Percentiles rank a stretch among this genome's conserved stretches.
These are phyloP conservation scores for Plasmodium gonderi DNA, from an alignment of 169 alveolate species.

Conservation along the genomic window DNA sequence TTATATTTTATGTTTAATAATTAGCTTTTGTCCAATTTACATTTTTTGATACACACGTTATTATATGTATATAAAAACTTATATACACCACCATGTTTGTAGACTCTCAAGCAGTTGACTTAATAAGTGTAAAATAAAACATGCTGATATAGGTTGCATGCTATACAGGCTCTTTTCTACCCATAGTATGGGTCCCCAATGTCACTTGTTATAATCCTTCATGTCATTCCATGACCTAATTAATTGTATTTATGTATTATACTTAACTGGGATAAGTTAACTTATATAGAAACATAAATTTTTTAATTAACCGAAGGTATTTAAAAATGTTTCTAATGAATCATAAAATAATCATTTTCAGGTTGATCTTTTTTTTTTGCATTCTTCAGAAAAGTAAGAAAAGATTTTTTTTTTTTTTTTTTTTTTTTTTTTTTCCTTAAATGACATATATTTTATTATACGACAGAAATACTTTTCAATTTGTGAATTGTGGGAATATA, in stretches of 20 bases:
- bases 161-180: background rate
- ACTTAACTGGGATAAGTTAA: background rate
- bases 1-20: background rate
- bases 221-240: background rate
- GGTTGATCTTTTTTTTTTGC: conserved; percentile 18
- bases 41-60: background rate
- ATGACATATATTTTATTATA: background rate
- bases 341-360: background rate
- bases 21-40: conserved; percentile 2
- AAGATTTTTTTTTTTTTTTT: background rate
- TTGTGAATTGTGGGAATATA: too few species aligned
- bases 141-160: background rate
- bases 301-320: background rate
- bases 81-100: background rate
- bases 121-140: background rate
- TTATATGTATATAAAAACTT: background rate
- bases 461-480: too few species aligned
- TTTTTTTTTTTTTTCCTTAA: background rate
- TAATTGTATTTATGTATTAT: background rate
- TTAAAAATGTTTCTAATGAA: conserved; percentile 39
- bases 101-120: background rate
- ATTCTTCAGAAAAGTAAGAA: conserved; percentile 28
- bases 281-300: background rate
- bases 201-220: background rate
- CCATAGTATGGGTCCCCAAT: background rate